Base-by-base conservation (phyloP, 1,284 basidiomycete genomes). In the Leccinum pallidistipes region DNA sequence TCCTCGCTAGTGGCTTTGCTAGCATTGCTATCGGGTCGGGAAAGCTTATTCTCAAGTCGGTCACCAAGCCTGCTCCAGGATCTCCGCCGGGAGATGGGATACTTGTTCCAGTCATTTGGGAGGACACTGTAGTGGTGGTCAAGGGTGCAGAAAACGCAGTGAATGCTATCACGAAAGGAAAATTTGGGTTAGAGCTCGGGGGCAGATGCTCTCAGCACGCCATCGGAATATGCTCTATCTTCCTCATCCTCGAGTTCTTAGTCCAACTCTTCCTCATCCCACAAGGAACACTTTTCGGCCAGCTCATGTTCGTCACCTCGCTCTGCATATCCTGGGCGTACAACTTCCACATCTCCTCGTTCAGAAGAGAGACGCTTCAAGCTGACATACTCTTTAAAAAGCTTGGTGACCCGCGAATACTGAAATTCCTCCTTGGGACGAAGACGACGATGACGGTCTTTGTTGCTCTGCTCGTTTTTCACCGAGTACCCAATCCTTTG, bases 211-310 rank as follows among this genome's bases (percentile, higher is more conserved):
- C 56, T 40, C 64, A 55, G 18, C 62, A 66, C 21, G 60, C 57
- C 10, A 62, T 75, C 24, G 66, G 71, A 4, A n/a, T 65, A 7
- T 73, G 66, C 49, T 69, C 72, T 0, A 50, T 75, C 34, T 63
- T 74, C 9, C 66, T 75, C 32, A 62, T 70, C 31, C 16, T 64
- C 24, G 70, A 73, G 36, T 71, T 68, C 59, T 40, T 73, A 34
- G 47, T 51, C 10, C 73, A 74, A 16, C 65, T 75, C 38, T 61
- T 75, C 59, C 66, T 75, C 43, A 67, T 73, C 18, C 74, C 72
- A 70, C 34, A 34, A 34, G 34, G 34, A 34, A 34, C 34, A 34
- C 34, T 12, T 12, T 73, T 32, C 18, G 72, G 71, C 12, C 71
- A 73, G 34, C 56, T 70, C 47, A 72, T 73, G 68, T 73, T 73